phyloP scores from a whole-genome alignment of 495 filamentous ascomycete species.

The Trichoderma virens region DNA sequence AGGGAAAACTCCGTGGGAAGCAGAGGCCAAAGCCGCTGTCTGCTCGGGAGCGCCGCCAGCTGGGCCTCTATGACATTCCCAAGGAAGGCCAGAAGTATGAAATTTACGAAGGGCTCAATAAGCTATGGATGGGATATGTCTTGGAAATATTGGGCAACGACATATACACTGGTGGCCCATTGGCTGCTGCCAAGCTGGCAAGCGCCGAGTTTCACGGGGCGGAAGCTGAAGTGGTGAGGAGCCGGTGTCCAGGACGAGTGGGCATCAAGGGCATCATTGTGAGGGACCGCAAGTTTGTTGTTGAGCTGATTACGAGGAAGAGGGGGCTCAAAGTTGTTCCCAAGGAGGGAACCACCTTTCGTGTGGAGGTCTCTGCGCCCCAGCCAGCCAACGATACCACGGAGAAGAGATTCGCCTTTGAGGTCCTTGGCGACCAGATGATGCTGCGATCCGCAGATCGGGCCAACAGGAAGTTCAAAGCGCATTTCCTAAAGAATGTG shows the following conservation, averaged over 20 bases:
- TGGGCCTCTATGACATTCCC: conserved; percentile 66
- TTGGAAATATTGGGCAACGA: conserved; percentile 57
- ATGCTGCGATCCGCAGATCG: conserved; percentile 73
- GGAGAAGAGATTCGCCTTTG: conserved; percentile 56
- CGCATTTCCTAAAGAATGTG: conserved; percentile 59
- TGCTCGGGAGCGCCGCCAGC: conserved; percentile 65
- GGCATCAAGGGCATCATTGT: conserved; percentile 80
- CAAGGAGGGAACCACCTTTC: conserved; percentile 83
- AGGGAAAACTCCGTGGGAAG: conserved; percentile 49
- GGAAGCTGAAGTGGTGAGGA: conserved; percentile 72
- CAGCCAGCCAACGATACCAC: conserved; percentile 15
- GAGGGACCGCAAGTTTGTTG: conserved; percentile 76
- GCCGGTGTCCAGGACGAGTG: conserved; percentile 70
- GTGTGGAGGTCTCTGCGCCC: conserved; percentile 49
- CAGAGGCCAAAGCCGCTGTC: conserved; percentile 71
- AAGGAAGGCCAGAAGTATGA: conserved; percentile 59
- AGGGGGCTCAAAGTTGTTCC: conserved; percentile 67
- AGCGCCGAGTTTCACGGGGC: conserved; percentile 91
- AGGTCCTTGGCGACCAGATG: conserved; percentile 84
- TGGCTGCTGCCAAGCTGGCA: conserved; percentile 55
- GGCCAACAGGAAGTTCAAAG: conserved; percentile 85
- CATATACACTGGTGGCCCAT: conserved; percentile 34
- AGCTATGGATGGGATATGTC: conserved; percentile 78
- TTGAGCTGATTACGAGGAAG: conserved; percentile 70
- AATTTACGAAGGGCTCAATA: conserved; percentile 68